These are phyloP conservation scores for Neodidymelliopsis sp. DNA, from an alignment of 2,329 filamentous ascomycete genomes.

Conservation along the genomic window DNA sequence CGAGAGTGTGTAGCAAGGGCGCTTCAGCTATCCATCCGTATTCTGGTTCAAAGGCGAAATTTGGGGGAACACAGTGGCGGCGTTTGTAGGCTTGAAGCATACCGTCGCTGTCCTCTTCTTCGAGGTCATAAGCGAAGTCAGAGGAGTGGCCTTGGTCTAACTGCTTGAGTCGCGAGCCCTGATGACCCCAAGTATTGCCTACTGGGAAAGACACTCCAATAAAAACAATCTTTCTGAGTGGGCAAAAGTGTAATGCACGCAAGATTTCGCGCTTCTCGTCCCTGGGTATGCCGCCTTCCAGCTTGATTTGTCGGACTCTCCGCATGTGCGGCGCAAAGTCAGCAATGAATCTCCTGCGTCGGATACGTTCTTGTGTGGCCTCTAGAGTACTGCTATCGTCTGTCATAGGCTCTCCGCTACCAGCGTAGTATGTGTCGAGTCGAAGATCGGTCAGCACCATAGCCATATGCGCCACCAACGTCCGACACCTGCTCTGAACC, in stretches of 20 bases:
- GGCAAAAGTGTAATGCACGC: conserved; percentile 52
- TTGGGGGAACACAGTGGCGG: conserved; percentile 20
- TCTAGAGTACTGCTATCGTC: conserved; percentile 30
- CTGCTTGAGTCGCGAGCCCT: conserved; percentile 43
- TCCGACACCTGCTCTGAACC: conserved; percentile 30
- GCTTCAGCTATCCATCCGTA: conserved; percentile 51
- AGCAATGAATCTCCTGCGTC: conserved; percentile 51
- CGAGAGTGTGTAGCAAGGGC: conserved; percentile 54
- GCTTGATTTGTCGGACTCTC: conserved; percentile 53
- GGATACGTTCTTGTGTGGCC: conserved; percentile 30
- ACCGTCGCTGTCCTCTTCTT: conserved; percentile 39
- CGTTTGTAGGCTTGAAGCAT: conserved; percentile 36
- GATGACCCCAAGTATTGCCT: conserved; percentile 55
- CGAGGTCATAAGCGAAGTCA: conserved; percentile 32
- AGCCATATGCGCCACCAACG: conserved; percentile 50
- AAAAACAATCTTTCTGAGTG: conserved; percentile 55
- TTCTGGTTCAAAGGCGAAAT: conserved; percentile 45
- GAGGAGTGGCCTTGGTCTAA: conserved; percentile 36
- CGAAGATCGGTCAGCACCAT: conserved; percentile 52
- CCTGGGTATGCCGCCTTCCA: conserved; percentile 57
- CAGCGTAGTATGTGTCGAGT: conserved; percentile 49
- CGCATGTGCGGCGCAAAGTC: conserved; percentile 54
- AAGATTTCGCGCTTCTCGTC: conserved; percentile 57
- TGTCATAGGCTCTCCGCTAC: conserved; percentile 41
- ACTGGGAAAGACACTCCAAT: conserved; percentile 54